A percentile compares a stretch with the other conserved stretches of the same genome.
Evolutionary conservation across 2,329 filamentous ascomycete genomes (phyloP).

Genomic region (Aspergillus felis): DNA sequence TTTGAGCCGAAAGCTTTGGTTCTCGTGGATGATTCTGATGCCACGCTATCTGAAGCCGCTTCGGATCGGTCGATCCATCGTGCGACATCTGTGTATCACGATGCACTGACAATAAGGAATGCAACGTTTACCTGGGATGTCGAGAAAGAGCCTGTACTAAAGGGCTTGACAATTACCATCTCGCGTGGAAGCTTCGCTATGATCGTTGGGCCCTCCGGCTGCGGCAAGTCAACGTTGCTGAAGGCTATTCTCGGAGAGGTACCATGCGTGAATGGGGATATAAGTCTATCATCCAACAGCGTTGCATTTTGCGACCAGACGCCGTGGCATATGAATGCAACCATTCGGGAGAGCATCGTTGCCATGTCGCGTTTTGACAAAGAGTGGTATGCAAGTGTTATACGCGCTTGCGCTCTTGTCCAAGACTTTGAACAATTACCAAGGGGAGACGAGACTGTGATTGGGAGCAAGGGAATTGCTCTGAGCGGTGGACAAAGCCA

Average conservation of each 20-base stretch:
- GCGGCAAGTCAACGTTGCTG: conserved; percentile 51
- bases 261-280: conserved; percentile 29
- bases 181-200: conserved; percentile 45
- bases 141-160: conserved; percentile 39
- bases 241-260: conserved; percentile 45
- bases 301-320: conserved; percentile 42
- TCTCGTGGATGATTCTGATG: conserved; percentile 20
- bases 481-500: conserved; percentile 53
- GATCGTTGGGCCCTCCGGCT: conserved; percentile 50
- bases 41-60: conserved; percentile 19
- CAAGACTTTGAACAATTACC: conserved; percentile 40
- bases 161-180: conserved; percentile 39
- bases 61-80: conserved; percentile 20
- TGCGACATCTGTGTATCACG: conserved; percentile 9
- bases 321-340: conserved; percentile 40
- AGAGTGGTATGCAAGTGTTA: conserved; percentile 35
- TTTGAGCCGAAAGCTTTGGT: conserved; percentile 16
- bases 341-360: conserved; percentile 39
- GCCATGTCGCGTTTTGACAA: conserved; percentile 35
- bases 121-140: conserved; percentile 48
- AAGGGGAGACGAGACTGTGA: conserved; percentile 42
- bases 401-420: conserved; percentile 35
- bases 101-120: conserved; percentile 41
- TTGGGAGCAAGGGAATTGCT: conserved; percentile 50
- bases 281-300: conserved; percentile 28